Conservation (phyloP, 176 grass and related monocot species). For the Alloteropsis semialata region DNA sequence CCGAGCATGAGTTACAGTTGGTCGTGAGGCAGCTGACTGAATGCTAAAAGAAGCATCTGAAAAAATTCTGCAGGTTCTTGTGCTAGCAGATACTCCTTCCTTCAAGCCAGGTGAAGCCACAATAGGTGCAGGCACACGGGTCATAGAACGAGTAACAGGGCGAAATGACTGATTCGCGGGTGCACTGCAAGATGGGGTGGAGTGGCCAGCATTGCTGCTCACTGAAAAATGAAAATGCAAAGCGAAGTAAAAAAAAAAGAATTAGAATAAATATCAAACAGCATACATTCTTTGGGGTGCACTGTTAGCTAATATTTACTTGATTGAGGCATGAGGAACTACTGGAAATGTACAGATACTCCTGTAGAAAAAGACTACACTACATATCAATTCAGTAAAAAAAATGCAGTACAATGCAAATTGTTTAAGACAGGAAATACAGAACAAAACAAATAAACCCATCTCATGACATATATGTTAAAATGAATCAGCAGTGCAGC, state of each 20-base stretch:
- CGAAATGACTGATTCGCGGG: slow-evolving; percentile 15
- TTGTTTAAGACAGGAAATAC: not conserved
- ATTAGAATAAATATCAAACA: slow-evolving; percentile 18
- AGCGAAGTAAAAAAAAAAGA: not conserved
- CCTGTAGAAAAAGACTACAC: not conserved
- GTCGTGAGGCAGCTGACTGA: slow-evolving; percentile 20
- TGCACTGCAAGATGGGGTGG: slow-evolving; percentile 38
- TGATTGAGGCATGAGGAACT: not conserved
- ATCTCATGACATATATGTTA: slow-evolving; percentile 12
- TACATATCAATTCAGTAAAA: not conserved
- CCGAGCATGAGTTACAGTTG: slow-evolving; percentile 25
- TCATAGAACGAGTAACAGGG: slow-evolving; percentile 62
- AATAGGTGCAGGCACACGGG: slow-evolving; percentile 3
- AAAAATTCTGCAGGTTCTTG: slow-evolving; percentile 7
- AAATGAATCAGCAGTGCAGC: not conserved
- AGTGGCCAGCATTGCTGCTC: slow-evolving; percentile 20
- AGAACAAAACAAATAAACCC: not conserved
- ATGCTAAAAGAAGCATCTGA: slow-evolving; percentile 35
- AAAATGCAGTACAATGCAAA: not conserved
- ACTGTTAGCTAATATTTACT: not conserved
- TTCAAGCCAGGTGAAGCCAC: slow-evolving; percentile 15
- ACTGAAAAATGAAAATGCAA: slow-evolving; percentile 52
- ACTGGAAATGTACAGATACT: not conserved
- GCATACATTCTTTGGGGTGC: not conserved
- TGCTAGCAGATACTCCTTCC: slow-evolving; percentile 32